Evolutionary conservation across 176 grass and related monocot species (phyloP).

Genomic region (Pharus latifolius): DNA sequence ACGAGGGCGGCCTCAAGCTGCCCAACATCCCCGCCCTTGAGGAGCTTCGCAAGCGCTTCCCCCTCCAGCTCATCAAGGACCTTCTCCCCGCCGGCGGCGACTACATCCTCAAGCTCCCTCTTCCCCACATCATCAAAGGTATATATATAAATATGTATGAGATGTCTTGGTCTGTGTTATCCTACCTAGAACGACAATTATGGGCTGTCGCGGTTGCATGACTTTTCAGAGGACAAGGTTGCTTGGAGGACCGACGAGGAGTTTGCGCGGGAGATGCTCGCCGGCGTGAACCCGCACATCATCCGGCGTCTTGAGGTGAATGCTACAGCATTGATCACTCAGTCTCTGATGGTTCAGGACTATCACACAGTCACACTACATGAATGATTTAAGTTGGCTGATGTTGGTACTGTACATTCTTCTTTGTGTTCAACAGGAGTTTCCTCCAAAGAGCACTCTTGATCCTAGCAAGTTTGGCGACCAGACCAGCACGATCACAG

Average conservation of each 20-base stretch:
- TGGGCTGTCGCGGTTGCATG: neutral
- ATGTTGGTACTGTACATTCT: neutral
- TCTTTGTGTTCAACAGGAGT: slow-evolving; percentile 34
- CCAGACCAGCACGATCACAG: slow-evolving; percentile 73
- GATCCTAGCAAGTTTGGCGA: slow-evolving; percentile 65
- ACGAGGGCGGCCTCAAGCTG: slow-evolving; percentile 45
- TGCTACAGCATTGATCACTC: neutral
- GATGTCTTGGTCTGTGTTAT: no score
- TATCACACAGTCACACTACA: no score
- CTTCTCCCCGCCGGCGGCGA: slow-evolving; percentile 32
- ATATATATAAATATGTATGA: no score
- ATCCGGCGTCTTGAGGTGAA: slow-evolving; percentile 51
- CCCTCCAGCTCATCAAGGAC: slow-evolving; percentile 48
- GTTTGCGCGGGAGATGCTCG: slow-evolving; percentile 78
- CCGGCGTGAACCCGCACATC: slow-evolving; percentile 76
- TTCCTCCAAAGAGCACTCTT: slow-evolving; percentile 65
- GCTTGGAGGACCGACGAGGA: slow-evolving; percentile 88
- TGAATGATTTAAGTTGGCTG: neutral
- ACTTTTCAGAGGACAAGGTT: slow-evolving; percentile 26
- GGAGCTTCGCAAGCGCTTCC: slow-evolving; percentile 36
- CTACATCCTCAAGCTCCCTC: slow-evolving; percentile 45
- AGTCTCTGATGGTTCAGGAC: no score
- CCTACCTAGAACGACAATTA: no score
- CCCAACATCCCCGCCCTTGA: slow-evolving; percentile 27
- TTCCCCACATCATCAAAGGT: slow-evolving; percentile 53